Evolutionary conservation across 129 eudicot species (phyloP), one percentile per base, ranked within the genome.

Genomic region (Pseudognaphalium luteoalbum): DNA sequence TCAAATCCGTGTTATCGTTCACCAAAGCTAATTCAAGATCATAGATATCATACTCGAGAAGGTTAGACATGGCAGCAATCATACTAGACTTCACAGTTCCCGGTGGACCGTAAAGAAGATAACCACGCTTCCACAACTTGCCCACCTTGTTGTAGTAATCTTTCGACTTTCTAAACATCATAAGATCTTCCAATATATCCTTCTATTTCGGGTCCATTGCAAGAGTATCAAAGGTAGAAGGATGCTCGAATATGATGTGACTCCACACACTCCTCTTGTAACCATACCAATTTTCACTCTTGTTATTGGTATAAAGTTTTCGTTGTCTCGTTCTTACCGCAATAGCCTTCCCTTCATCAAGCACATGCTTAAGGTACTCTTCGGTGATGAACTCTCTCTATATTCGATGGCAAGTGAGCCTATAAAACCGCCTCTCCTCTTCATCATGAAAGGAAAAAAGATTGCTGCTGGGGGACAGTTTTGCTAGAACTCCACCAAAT

Each of bases 291-390:
- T 54, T 41, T 14, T 68, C 71, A 1, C 44, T 60, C 71, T 80
- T 81, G 67, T 21, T 86, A 25, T 25, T 86, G 0, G 87, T 86
- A 21, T 68, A 80, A 21, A 86, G 80, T 68, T 86, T 86, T 4
- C 85, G 22, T 16, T 79, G 87, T 66, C 90, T 76, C 7, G 76
- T 67, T 52, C 51, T 73, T 2, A 69, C 61, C 0, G 87, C 61
- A 14, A 86, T 86, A 7, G 82, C 83, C 32, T 83, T 78, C 2
- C 90, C 90, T 30, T 86, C 81, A 4, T 83, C 87, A 60, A 86
- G 28, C 9, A 86, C 83, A 59, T 86, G 83, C 5, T 66, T 71
- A 66, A 86, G 6, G 63, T 86, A 86, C 12, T 22, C 25, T 2
- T 61, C 21, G 9, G 69, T 67, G 28, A 86, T 63, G 21, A 80